Evolutionary conservation across 2,329 filamentous ascomycete species (phyloP).

Genomic region (Alternaria sp.): DNA sequence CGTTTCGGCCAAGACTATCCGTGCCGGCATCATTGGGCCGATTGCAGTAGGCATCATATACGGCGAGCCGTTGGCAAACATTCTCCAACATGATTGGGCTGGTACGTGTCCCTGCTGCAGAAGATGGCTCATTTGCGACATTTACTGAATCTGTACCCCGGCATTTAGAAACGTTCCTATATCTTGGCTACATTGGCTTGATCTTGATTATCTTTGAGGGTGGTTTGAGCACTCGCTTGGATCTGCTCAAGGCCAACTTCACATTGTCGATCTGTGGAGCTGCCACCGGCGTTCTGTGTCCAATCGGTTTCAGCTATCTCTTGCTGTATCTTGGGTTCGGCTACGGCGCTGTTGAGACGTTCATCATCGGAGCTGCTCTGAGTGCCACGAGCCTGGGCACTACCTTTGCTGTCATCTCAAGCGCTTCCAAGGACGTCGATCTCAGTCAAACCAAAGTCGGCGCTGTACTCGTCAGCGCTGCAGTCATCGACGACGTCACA

Average conservation of each 20-base stretch:
- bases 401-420: conserved; percentile 47
- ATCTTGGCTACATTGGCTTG: conserved; percentile 58
- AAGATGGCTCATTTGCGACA: neutral
- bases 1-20: conserved; percentile 16
- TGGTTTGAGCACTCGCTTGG: conserved; percentile 57
- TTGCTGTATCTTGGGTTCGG: conserved; percentile 56
- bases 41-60: conserved; percentile 20
- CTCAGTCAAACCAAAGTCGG: conserved; percentile 56
- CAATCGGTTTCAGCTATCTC: conserved; percentile 48
- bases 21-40: conserved; percentile 20
- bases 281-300: conserved; percentile 56
- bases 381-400: conserved; percentile 42
- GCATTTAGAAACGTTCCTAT: conserved; percentile 47
- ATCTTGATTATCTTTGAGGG: conserved; percentile 63
- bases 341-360: conserved; percentile 45
- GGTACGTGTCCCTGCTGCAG: neutral
- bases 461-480: conserved; percentile 56
- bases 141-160: conserved; percentile 2
- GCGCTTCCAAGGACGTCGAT: conserved; percentile 47
- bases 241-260: conserved; percentile 58
- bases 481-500: conserved; percentile 58
- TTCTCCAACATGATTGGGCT: conserved; percentile 20
- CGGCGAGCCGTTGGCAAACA: conserved; percentile 19
- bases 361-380: conserved; percentile 41
- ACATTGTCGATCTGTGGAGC: conserved; percentile 54